Conservation (phyloP, 1,284 basidiomycete species). For the Peniophora sp. region DNA sequence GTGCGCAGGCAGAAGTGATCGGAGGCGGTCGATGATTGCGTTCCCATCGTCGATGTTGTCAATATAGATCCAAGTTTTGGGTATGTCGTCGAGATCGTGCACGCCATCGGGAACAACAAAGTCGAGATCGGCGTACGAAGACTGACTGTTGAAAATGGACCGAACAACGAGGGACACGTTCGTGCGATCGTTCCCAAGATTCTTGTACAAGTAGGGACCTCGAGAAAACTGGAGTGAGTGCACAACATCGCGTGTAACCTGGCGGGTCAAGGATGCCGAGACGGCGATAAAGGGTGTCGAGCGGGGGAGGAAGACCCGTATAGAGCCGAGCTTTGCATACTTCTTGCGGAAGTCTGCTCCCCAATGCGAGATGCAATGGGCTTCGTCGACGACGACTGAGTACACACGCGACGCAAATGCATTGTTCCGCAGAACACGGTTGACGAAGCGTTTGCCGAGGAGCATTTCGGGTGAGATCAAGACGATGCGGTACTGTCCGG, state of each 20-base stretch:
- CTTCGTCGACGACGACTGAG: neutral
- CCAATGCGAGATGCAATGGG: neutral
- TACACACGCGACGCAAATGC: neutral
- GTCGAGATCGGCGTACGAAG: slow-evolving; percentile 16
- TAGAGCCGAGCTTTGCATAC: neutral
- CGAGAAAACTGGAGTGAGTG: neutral
- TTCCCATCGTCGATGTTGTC: slow-evolving; percentile 11
- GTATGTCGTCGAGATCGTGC: neutral
- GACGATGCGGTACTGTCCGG: neutral
- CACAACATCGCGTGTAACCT: neutral
- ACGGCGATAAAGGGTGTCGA: neutral
- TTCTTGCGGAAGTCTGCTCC: neutral
- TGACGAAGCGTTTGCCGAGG: neutral
- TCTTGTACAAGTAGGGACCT: neutral
- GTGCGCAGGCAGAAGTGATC: neutral
- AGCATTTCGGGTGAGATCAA: neutral
- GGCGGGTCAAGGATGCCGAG: neutral
- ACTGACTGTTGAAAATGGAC: slow-evolving; percentile 12
- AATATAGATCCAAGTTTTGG: slow-evolving; percentile 12
- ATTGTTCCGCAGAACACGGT: neutral
- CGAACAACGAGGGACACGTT: neutral
- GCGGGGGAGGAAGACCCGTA: neutral
- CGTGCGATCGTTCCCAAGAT: neutral
- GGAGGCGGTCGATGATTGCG: slow-evolving; percentile 14
- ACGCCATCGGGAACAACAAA: slow-evolving; percentile 19